These are phyloP conservation scores for Hyaloscypha hepaticicola DNA, from an alignment of 495 filamentous ascomycete species.

Conservation along the genomic window DNA sequence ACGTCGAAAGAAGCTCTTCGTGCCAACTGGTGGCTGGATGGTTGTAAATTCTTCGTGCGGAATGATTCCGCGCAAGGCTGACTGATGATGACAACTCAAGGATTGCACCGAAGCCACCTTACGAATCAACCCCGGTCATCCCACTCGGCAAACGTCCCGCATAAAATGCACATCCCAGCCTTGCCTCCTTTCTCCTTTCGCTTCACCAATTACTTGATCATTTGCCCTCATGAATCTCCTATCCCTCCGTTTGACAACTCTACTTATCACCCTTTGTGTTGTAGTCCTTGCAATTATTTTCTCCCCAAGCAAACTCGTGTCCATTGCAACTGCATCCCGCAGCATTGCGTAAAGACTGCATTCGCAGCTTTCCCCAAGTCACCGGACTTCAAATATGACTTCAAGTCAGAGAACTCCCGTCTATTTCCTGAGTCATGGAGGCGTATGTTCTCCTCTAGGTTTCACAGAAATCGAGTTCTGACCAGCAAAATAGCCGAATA, in stretches of 20 bases:
- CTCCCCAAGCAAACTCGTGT: slow-evolving; percentile 11
- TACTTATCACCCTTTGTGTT: slow-evolving; percentile 5
- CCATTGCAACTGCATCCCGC: slow-evolving; percentile 6
- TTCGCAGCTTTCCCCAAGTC: background rate
- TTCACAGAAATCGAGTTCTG: background rate
- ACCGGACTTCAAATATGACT: slow-evolving; percentile 13
- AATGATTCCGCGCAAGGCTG: slow-evolving; percentile 4
- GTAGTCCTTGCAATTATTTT: slow-evolving; percentile 17
- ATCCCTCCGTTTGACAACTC: slow-evolving; percentile 1
- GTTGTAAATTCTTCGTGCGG: background rate
- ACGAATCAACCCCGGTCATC: background rate
- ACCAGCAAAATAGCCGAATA: slow-evolving; percentile 54
- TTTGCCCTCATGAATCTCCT: slow-evolving; percentile 7
- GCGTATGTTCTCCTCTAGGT: slow-evolving; percentile 47
- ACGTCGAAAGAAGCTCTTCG: too few relatives aligned
- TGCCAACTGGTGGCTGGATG: too few relatives aligned
- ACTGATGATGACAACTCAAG: slow-evolving; percentile 6
- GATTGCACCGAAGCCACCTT: background rate
- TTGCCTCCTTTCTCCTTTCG: background rate
- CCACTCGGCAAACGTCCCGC: background rate
- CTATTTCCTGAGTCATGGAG: slow-evolving; percentile 79
- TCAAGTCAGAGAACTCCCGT: slow-evolving; percentile 50
- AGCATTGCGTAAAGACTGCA: slow-evolving; percentile 6
- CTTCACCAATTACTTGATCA: background rate
- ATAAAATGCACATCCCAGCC: background rate